Base-by-base conservation (phyloP, 140 eudicot species). In the Stevia rebaudiana region DNA sequence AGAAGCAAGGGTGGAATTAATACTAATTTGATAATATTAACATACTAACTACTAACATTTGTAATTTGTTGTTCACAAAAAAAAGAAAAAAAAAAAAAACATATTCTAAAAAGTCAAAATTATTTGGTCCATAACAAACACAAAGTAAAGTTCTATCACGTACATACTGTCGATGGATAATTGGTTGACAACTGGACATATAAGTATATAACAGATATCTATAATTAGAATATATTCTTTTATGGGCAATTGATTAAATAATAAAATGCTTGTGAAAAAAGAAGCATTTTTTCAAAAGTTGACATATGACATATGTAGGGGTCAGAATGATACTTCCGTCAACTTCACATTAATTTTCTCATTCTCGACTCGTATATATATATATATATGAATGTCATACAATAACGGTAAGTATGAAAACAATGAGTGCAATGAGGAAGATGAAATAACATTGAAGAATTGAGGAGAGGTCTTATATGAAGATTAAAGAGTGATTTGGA, bases 401-500 rank as follows among this genome's bases (percentile, higher is more conserved):
- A 35, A 69, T 54, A 54, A 39, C 40, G 21, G 41, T 57, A 73
- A 51, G 39, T 62, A 69, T 44, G 69, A 3, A 31, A 71, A 16
- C 7, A 12, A 1, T 60, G 72, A 24, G 75, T 43, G 46, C 69
- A 65, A 56, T 10, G 54, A 61, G 47, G 23, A 5, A 51, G 33
- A 10, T 11, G 3, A 21, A 7, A 16, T 13, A 31, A n/a, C n/a
- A n/a, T n/a, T n/a, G n/a, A n/a, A n/a, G 44, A 0, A 47, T 16
- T 74, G 73, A 65, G 71, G 81, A 75, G 66, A 44, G 69, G 83
- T 35, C 78, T 81, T 77, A 65, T 81, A 77, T 81, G 86, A 65
- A 74, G 80, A 73, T 69, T 56, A 46, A 51, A 84, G 87, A 72
- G 84, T 10, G 63, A 66, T 82, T 84, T 74, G 71, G 88, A 78